These are phyloP conservation scores for Cercospora citrullina DNA, from an alignment of 2,329 filamentous ascomycete species.

Conservation along the genomic window DNA sequence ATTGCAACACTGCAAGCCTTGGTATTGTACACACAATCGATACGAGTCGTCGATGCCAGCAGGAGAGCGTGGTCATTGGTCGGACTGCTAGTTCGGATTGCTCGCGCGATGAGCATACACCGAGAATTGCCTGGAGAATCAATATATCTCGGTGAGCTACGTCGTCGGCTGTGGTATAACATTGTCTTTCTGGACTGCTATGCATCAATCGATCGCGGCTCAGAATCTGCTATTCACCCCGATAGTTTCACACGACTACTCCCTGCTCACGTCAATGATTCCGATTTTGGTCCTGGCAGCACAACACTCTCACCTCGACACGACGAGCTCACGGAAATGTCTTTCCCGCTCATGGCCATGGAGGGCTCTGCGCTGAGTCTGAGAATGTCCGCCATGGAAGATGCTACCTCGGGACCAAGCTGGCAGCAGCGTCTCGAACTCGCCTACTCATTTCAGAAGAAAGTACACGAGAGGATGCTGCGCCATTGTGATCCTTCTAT, in stretches of 20 bases:
- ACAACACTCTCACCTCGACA: constrained; percentile 26
- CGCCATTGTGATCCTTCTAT: constrained; percentile 30
- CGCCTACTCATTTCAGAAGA: constrained; percentile 30
- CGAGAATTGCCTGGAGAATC: constrained; percentile 29
- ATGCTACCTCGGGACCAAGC: constrained; percentile 22
- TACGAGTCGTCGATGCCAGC: constrained; percentile 31
- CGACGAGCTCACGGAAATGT: constrained; percentile 36
- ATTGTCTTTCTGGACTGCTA: constrained; percentile 38
- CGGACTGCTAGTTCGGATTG: constrained; percentile 37
- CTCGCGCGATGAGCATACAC: constrained; percentile 37
- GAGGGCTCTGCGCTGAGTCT: constrained; percentile 22
- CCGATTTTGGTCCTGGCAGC: constrained; percentile 33
- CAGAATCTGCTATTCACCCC: constrained; percentile 31
- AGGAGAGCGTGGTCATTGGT: constrained; percentile 37
- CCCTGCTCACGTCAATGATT: constrained; percentile 38
- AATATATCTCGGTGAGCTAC: constrained; percentile 35
- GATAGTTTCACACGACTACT: constrained; percentile 30
- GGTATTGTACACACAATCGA: constrained; percentile 29
- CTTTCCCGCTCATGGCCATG: constrained; percentile 27
- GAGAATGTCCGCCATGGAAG: constrained; percentile 23
- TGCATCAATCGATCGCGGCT: constrained; percentile 36
- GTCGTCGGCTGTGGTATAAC: constrained; percentile 37
- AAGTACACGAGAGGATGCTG: constrained; percentile 30
- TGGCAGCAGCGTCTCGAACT: constrained; percentile 36
- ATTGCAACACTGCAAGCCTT: constrained; percentile 38